Conservation (phyloP, 129 eudicot species). For the Flaveria ramosissima region DNA sequence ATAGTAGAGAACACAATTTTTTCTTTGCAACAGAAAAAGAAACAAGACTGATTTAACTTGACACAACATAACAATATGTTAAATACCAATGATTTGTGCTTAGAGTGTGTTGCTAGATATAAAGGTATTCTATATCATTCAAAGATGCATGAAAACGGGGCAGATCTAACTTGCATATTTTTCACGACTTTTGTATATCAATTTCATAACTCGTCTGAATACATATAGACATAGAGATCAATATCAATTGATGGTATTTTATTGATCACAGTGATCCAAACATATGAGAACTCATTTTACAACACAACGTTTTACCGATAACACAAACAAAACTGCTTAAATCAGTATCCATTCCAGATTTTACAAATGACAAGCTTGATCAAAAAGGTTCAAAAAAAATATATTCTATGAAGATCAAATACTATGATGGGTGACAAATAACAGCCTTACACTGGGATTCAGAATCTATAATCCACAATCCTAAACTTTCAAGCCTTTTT, state of each 20-base stretch:
- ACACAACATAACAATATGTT: too few species aligned
- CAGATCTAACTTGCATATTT: too few species aligned
- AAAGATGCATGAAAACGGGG: too few species aligned
- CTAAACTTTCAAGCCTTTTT: slow-evolving; percentile 46
- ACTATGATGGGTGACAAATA: slow-evolving; percentile 64
- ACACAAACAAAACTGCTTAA: slow-evolving; percentile 13
- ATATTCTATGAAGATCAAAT: not conserved
- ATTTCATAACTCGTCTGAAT: not conserved
- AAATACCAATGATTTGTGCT: too few species aligned
- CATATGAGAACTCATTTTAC: not conserved
- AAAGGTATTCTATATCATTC: too few species aligned
- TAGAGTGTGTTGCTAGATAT: too few species aligned
- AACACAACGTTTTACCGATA: not conserved
- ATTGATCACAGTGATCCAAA: not conserved
- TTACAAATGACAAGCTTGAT: slow-evolving; percentile 17
- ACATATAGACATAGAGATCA: not conserved
- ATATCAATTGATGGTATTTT: too few species aligned
- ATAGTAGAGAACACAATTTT: too few species aligned
- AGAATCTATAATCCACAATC: slow-evolving; percentile 71
- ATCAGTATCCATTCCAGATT: not conserved
- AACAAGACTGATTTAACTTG: too few species aligned
- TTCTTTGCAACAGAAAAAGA: too few species aligned
- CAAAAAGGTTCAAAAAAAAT: not conserved
- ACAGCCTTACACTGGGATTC: slow-evolving; percentile 69
- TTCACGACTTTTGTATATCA: not conserved